Evolutionary conservation across 768 basidiomycete species (phyloP).

Genomic region (Tephrocybe rancida): DNA sequence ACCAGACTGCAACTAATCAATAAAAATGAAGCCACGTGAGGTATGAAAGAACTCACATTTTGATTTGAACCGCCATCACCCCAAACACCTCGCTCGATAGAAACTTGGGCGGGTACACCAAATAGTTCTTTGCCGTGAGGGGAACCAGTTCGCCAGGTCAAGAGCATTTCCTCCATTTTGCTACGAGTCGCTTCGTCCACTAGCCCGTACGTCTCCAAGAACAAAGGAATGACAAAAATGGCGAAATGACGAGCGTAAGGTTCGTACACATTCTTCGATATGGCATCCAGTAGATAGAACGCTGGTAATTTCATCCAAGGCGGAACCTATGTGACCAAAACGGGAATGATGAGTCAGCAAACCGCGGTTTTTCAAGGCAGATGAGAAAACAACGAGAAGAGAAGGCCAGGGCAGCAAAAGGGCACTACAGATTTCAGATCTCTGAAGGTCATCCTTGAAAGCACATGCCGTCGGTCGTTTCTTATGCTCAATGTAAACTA

Average conservation of each 20-base stretch:
- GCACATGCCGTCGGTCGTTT: slow-evolving; percentile 33
- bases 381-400: slow-evolving; percentile 7
- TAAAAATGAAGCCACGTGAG: slow-evolving; percentile 7
- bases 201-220: slow-evolving; percentile 83
- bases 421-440: slow-evolving; percentile 22
- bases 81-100: slow-evolving; percentile 87
- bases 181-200: slow-evolving; percentile 84
- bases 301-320: slow-evolving; percentile 90
- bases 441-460: slow-evolving; percentile 21
- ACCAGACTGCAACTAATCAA: slow-evolving; percentile 24
- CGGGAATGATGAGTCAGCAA: slow-evolving; percentile 71
- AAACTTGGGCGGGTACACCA: slow-evolving; percentile 73
- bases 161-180: slow-evolving; percentile 98
- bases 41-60: slow-evolving; percentile 41
- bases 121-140: slow-evolving; percentile 85
- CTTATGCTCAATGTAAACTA: slow-evolving; percentile 40
- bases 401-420: slow-evolving; percentile 23
- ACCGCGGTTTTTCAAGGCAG: slow-evolving; percentile 34
- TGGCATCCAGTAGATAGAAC: slow-evolving; percentile 95
- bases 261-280: slow-evolving; percentile 94
- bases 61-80: slow-evolving; percentile 49
- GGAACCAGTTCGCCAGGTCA: slow-evolving; percentile 91
- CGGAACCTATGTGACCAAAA: slow-evolving; percentile 66
- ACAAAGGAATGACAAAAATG: slow-evolving; percentile 79
- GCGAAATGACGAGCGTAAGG: slow-evolving; percentile 90